Evolutionary conservation across 495 filamentous ascomycete species (phyloP).

Genomic region (Tricharina praecox): DNA sequence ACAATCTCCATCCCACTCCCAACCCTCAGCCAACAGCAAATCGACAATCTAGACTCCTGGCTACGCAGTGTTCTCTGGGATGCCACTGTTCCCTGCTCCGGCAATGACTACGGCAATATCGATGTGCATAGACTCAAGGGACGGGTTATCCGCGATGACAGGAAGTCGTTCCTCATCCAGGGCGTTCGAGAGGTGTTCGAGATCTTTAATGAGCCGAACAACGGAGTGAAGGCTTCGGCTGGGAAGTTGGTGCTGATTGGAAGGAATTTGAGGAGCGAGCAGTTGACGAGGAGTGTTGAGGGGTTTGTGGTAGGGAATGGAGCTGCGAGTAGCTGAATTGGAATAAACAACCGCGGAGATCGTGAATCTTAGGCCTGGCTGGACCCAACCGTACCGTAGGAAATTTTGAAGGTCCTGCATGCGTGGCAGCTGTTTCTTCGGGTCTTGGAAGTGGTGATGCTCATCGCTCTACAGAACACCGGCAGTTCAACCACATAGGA

Average conservation of each 20-base stretch:
- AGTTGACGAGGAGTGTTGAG: conserved; percentile 18
- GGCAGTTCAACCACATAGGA: too few species aligned
- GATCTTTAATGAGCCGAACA: conserved; percentile 42
- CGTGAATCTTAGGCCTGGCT: too few species aligned
- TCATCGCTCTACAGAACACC: too few species aligned
- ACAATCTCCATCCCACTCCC: conserved; percentile 55
- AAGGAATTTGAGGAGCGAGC: conserved; percentile 11
- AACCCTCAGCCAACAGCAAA: conserved; percentile 34
- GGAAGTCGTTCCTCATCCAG: conserved; percentile 59
- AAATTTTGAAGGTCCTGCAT: too few species aligned
- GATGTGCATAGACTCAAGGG: conserved; percentile 84
- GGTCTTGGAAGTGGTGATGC: too few species aligned
- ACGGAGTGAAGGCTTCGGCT: neutral
- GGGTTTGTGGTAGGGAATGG: conserved; percentile 26
- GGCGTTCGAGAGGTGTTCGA: conserved; percentile 90
- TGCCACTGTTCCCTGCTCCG: conserved; percentile 36
- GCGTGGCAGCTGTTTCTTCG: too few species aligned
- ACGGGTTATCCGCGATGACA: conserved; percentile 43
- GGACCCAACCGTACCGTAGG: too few species aligned
- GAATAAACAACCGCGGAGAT: too few species aligned
- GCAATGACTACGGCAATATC: conserved; percentile 27
- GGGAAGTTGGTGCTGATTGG: conserved; percentile 27
- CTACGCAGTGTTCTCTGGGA: conserved; percentile 76
- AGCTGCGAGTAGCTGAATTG: too few species aligned
- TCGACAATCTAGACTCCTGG: conserved; percentile 60